Evolutionary conservation across 2,329 filamentous ascomycete species (phyloP).

Genomic region (Pestalotiopsis sp.): DNA sequence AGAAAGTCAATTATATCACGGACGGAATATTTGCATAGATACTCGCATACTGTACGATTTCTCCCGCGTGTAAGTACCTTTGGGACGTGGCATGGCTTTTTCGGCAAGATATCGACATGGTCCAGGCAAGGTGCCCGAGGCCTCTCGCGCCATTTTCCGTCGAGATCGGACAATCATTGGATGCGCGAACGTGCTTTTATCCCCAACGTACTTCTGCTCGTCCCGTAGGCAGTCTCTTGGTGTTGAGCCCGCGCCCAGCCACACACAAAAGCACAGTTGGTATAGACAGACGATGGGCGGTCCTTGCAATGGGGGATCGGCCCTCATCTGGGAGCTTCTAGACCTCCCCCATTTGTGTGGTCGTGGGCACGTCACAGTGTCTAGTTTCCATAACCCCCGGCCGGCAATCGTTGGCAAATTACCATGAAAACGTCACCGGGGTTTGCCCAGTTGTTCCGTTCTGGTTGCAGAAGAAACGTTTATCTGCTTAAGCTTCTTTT

Average conservation of each 20-base stretch:
- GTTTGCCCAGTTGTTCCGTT: constrained; percentile 8
- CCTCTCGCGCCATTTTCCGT: not conserved
- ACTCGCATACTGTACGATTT: too few species aligned
- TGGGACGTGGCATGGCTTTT: not conserved
- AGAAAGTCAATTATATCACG: not conserved
- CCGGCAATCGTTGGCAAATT: constrained; percentile 20
- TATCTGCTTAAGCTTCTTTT: constrained; percentile 13
- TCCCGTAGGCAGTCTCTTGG: not conserved
- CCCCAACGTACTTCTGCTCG: not conserved
- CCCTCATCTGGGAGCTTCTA: constrained; percentile 14
- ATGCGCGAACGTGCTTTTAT: not conserved
- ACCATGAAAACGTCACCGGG: constrained; percentile 22
- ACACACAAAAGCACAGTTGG: not conserved
- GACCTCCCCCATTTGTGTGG: constrained; percentile 28
- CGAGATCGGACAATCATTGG: not conserved
- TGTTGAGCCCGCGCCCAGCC: not conserved
- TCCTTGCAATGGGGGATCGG: not conserved
- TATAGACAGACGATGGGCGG: not conserved
- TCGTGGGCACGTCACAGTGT: constrained; percentile 26
- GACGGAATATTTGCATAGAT: not conserved
- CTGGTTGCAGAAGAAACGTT: not conserved
- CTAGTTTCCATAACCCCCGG: constrained; percentile 16
- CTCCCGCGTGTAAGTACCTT: not conserved
- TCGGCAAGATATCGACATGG: not conserved
- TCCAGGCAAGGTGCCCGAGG: not conserved